phyloP scores from a whole-genome alignment of 2,329 filamentous ascomycete species.

The Microsporum ferrugineum region DNA sequence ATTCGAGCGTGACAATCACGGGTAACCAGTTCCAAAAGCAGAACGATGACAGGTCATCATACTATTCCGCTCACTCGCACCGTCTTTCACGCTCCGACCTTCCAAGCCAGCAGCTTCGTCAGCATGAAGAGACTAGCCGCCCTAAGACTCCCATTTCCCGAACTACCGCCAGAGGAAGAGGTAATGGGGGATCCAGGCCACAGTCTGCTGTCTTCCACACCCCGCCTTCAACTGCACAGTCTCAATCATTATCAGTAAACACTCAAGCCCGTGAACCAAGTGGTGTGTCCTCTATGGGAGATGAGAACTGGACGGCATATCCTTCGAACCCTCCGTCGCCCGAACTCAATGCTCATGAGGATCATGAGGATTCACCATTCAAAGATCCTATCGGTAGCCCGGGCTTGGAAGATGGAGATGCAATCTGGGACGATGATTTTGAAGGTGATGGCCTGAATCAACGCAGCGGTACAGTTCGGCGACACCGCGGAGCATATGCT shows the following conservation, averaged over 20 bases:
- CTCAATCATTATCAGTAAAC: slow-evolving; percentile 13
- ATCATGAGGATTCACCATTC: slow-evolving; percentile 9
- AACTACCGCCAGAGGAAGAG: slow-evolving; percentile 20
- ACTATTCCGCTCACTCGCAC: slow-evolving; percentile 37
- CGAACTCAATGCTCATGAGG: neutral
- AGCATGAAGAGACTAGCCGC: slow-evolving; percentile 20
- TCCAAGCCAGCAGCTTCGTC: slow-evolving; percentile 23
- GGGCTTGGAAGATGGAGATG: slow-evolving; percentile 14
- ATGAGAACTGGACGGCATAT: slow-evolving; percentile 34
- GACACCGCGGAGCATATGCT: slow-evolving; percentile 28
- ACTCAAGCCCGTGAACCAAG: slow-evolving; percentile 26
- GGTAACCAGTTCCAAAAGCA: slow-evolving; percentile 32
- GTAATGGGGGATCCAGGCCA: slow-evolving; percentile 22
- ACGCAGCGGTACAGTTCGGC: slow-evolving; percentile 23
- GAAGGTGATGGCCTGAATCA: neutral
- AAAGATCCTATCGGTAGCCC: slow-evolving; percentile 21
- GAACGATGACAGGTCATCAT: slow-evolving; percentile 36
- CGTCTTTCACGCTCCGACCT: slow-evolving; percentile 23
- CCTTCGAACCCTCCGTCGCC: slow-evolving; percentile 26
- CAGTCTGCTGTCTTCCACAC: slow-evolving; percentile 23
- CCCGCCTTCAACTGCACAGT: slow-evolving; percentile 22
- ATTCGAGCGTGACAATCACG: slow-evolving; percentile 48
- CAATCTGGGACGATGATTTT: neutral
- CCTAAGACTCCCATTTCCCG: slow-evolving; percentile 22
- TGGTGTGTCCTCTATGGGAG: slow-evolving; percentile 23